Evolutionary conservation across 805 yeast species (phyloP).

Genomic region (Nakazawaea holstii): DNA sequence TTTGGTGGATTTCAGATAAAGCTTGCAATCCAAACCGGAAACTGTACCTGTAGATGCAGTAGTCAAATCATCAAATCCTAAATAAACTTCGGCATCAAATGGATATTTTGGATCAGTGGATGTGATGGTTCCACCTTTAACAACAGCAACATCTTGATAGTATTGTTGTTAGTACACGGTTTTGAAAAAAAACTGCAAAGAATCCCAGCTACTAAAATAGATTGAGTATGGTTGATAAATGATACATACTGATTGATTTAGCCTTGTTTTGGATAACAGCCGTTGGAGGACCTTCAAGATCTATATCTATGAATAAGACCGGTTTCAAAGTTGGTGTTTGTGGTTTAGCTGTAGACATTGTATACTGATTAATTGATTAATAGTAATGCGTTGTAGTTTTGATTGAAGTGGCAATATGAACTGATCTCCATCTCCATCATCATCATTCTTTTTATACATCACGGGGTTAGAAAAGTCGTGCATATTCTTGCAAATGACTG

Average conservation of each 20-base stretch:
- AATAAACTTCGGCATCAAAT: slow-evolving; percentile 29
- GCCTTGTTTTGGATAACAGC: neutral
- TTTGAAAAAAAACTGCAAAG: neutral
- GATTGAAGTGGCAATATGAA: too few relatives aligned
- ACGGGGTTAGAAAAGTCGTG: too few relatives aligned
- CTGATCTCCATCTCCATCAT: too few relatives aligned
- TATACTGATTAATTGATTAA: neutral
- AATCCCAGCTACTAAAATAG: too few relatives aligned
- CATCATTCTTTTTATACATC: too few relatives aligned
- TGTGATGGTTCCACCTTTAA: slow-evolving; percentile 30
- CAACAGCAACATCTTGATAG: slow-evolving; percentile 3
- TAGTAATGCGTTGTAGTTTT: too few relatives aligned
- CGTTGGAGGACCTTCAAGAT: neutral
- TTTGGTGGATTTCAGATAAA: slow-evolving; percentile 37
- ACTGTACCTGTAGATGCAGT: slow-evolving; percentile 16
- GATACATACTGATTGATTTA: slow-evolving; percentile 1
- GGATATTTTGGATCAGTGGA: slow-evolving; percentile 31
- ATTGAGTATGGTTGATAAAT: too few relatives aligned
- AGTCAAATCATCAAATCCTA: slow-evolving; percentile 47
- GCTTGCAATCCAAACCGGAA: slow-evolving; percentile 41
- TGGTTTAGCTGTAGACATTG: slow-evolving; percentile 1
- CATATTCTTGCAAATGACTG: too few relatives aligned
- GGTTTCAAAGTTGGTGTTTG: slow-evolving; percentile 5
- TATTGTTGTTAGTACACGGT: too few relatives aligned
- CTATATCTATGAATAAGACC: slow-evolving; percentile 5